Percentiles rank a stretch among this genome's conserved stretches.
Conservation (phyloP, 345 rosid genomes). For the Aquilaria malaccensis region DNA sequence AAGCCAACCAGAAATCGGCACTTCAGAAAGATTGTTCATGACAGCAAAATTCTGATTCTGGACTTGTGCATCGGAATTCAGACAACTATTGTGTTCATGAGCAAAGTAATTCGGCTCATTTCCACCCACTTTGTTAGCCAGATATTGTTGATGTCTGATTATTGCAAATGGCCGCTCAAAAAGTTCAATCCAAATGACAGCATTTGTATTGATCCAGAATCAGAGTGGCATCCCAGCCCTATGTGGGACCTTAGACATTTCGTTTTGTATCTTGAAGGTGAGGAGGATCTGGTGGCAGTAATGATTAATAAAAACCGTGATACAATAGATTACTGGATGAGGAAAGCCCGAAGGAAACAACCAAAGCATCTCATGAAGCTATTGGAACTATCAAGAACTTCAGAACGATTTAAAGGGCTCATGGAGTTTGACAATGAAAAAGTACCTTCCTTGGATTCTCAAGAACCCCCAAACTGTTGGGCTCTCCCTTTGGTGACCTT, state of each 20-base stretch:
- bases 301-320: conserved; percentile 55
- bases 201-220: conserved; percentile 31
- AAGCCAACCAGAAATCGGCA: conserved; percentile 26
- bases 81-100: conserved; percentile 46
- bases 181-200: conserved; percentile 17
- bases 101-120: conserved; percentile 54
- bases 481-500: conserved; percentile 75
- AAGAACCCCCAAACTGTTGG: conserved; percentile 76
- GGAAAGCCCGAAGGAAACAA: conserved; percentile 41
- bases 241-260: conserved; percentile 48
- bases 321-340: conserved; percentile 54
- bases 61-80: conserved; percentile 46
- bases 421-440: conserved; percentile 46
- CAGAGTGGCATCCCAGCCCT: conserved; percentile 17
- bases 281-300: conserved; percentile 45
- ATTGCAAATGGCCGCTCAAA: conserved; percentile 16
- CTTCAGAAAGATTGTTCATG: conserved; percentile 42
- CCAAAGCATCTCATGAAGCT: conserved; percentile 51
- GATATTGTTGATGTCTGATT: conserved; percentile 24
- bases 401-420: conserved; percentile 51
- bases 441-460: conserved; percentile 39
- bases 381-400: conserved; percentile 31
- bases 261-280: conserved; percentile 88
- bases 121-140: conserved; percentile 39
- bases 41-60: conserved; percentile 24